Evolutionary conservation across 2,329 filamentous ascomycete genomes (phyloP).

Genomic region (Calonectria naviculata): DNA sequence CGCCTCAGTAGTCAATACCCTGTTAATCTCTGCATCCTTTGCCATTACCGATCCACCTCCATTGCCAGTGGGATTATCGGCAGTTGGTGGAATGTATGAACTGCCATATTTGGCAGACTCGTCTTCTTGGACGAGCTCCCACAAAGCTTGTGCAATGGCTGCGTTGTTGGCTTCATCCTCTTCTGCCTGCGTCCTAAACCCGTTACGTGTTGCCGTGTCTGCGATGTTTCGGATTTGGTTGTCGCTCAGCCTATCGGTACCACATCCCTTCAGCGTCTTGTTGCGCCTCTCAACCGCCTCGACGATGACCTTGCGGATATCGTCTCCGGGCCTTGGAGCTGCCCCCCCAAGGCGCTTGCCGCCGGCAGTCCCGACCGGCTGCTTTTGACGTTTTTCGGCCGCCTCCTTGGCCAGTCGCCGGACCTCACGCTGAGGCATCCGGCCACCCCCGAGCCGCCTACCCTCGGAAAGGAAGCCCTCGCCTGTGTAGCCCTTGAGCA

Average conservation of each 20-base stretch:
- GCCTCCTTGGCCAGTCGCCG: constrained; percentile 78
- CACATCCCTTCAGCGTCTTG: constrained; percentile 78
- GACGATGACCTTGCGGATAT: constrained; percentile 79
- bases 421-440: constrained; percentile 78
- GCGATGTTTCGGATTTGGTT: constrained; percentile 73
- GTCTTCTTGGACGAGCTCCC: constrained; percentile 89
- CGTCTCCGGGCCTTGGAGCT: constrained; percentile 62
- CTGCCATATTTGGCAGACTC: constrained; percentile 66
- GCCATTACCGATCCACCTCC: constrained; percentile 47
- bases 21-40: constrained; percentile 20
- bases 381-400: constrained; percentile 74
- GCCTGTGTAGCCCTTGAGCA: constrained; percentile 87
- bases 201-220: constrained; percentile 73
- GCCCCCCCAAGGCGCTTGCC: constrained; percentile 80
- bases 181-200: constrained; percentile 85
- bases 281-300: constrained; percentile 77
- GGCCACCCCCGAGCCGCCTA: constrained; percentile 74
- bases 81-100: constrained; percentile 61
- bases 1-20: constrained; percentile 15
- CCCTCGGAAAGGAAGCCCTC: constrained; percentile 87
- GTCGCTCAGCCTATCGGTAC: constrained; percentile 74
- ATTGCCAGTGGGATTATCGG: constrained; percentile 62
- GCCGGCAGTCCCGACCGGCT: constrained; percentile 71
- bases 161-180: constrained; percentile 90
- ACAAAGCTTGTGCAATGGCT: constrained; percentile 86